Percentiles rank a stretch among this genome's conserved stretches.
Evolutionary conservation across 192 early-diverging fungal genomes (phyloP).

Genomic region (Gaertneriomyces sp.): DNA sequence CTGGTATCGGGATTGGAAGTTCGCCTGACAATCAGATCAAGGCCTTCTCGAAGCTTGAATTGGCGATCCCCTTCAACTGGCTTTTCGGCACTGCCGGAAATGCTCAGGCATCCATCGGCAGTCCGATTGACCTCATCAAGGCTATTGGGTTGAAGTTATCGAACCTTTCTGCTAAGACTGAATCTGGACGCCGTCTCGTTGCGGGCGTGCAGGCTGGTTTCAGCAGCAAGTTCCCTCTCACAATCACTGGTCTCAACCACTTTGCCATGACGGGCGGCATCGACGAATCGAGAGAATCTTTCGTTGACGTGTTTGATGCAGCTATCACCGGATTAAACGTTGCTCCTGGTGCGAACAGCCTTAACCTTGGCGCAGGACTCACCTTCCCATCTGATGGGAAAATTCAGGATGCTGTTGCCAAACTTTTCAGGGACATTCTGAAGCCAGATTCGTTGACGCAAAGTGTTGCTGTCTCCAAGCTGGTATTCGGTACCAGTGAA

Average conservation of each 20-base stretch:
- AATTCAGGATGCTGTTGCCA: slow-evolving; percentile 16
- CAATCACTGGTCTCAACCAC: slow-evolving; percentile 30
- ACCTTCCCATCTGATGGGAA: slow-evolving; percentile 11
- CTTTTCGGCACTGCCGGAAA: slow-evolving; percentile 15
- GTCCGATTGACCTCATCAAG: slow-evolving; percentile 14
- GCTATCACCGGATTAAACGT: slow-evolving; percentile 8
- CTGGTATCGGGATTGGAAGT: slow-evolving; percentile 14
- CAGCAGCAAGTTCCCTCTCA: slow-evolving; percentile 18
- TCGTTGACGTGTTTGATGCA: background rate
- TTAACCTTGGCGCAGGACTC: slow-evolving; percentile 19
- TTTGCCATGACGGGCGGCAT: slow-evolving; percentile 11
- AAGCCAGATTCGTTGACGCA: slow-evolving; percentile 5
- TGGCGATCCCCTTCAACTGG: slow-evolving; percentile 16
- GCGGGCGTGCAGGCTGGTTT: slow-evolving; percentile 19
- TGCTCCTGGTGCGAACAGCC: slow-evolving; percentile 20
- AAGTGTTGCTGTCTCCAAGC: slow-evolving; percentile 10
- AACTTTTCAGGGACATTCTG: slow-evolving; percentile 20
- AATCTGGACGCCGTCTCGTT: slow-evolving; percentile 11
- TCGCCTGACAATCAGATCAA: slow-evolving; percentile 19
- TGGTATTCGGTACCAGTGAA: slow-evolving; percentile 27
- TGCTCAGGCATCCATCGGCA: slow-evolving; percentile 3
- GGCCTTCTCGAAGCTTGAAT: slow-evolving; percentile 14
- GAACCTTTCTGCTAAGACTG: slow-evolving; percentile 16
- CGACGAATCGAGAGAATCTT: slow-evolving; percentile 2
- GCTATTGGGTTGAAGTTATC: slow-evolving; percentile 18